Evolutionary conservation across 768 basidiomycete genomes (phyloP), one percentile per base, ranked within the genome.

Genomic region (Tricholomella constricta): DNA sequence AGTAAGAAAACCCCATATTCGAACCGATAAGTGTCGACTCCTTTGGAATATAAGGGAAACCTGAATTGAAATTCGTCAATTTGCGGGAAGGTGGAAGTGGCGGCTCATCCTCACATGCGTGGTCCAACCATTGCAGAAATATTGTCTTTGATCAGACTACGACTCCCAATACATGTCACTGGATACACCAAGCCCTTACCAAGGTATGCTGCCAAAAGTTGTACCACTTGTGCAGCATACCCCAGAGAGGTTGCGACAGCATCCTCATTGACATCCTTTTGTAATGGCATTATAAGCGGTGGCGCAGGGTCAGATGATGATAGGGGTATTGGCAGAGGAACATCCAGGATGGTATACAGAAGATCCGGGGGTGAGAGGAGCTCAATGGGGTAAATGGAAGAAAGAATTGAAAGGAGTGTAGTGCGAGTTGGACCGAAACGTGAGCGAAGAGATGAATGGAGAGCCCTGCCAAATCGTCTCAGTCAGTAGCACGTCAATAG

Each of bases 1-100:
- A 98, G 77, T 36, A 99, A 72, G 69, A 94, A 98, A 4, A 98
- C 96, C 3, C 87, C 97, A 73, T 98, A 99, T 69, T 98, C 96
- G 64, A 96, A 99, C 22, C 97, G 81, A 71, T 98, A 98, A 37
- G 88, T 89, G 66, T 98, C 97, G 52, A 98, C 95, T 4, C 95
- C 94, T 72, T 84, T 91, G 1, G 91, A 87, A 69, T 93, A 99
- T 26, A 99, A 73, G 15, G 97, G 97, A 69, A 98, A 99, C 81
- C 95, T 97, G 48, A 47, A 54, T 43, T 37, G 7, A 14, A 42
- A 41, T 52, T 46, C n/a, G 29, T 34, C 25, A 35, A 31, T 23
- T 14, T 40, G 20, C 41, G 36, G 42, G 23, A 52, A 17, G 5
- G n/a, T 2, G 38, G 9, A 6, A n/a, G 17, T 19, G 42, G 11